Conservation (phyloP, 768 basidiomycete genomes). For the Leccinum uliginosum region DNA sequence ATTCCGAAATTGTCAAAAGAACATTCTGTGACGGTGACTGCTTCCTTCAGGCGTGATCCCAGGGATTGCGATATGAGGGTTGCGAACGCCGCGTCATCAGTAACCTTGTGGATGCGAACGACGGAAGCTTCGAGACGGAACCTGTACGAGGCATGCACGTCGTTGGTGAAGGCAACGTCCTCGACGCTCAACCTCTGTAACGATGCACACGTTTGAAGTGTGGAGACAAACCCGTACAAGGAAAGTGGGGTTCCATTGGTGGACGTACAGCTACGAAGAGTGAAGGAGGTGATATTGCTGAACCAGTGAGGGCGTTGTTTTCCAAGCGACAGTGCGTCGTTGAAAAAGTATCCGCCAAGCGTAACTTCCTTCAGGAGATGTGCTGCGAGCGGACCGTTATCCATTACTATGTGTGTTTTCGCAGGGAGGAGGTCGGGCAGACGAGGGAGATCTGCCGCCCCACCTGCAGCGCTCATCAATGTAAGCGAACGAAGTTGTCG, state of each 20-base stretch:
- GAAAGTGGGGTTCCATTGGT: not conserved
- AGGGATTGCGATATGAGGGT: constrained; percentile 1
- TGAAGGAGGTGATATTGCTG: constrained; percentile 1
- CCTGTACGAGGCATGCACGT: constrained; percentile 1
- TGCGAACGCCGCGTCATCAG: not conserved
- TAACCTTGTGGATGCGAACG: constrained; percentile 1
- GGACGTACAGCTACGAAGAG: not conserved
- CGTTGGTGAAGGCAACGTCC: constrained; percentile 4
- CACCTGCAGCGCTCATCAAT: not conserved
- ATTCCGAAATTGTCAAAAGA: constrained; percentile 3
- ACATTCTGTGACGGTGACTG: not conserved
- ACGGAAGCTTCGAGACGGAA: constrained; percentile 4
- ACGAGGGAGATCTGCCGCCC: not conserved
- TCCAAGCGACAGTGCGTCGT: not conserved
- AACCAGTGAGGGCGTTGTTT: constrained; percentile 2
- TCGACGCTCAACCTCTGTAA: constrained; percentile 5
- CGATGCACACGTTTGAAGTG: not conserved
- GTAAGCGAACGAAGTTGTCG: not conserved
- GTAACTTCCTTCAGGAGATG: not conserved
- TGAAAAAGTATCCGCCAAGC: not conserved
- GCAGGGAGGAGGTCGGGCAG: not conserved
- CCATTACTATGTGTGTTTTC: not conserved
- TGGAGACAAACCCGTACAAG: not conserved
- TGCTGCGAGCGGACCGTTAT: not conserved
- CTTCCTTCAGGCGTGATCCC: constrained; percentile 4